Conservation (phyloP, 2,329 filamentous ascomycete genomes). For the Fonsecaea pedrosoi region DNA sequence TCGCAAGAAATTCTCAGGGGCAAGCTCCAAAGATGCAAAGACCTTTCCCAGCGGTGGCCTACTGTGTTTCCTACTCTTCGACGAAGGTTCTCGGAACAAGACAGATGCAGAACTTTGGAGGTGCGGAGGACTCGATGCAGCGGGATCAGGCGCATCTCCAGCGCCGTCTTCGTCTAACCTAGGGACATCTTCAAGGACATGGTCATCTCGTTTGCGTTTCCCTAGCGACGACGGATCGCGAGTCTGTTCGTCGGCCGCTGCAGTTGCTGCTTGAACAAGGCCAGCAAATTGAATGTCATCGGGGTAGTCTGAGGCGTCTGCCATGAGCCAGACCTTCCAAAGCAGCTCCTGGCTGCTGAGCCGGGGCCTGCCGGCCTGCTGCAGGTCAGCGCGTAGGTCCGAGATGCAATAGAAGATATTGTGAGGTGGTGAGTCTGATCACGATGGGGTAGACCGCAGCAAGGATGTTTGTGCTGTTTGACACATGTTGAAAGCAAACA, state of each 20-base stretch:
- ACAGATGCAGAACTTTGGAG: constrained; percentile 60
- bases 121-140: constrained; percentile 44
- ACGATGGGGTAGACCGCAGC: background rate
- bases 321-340: constrained; percentile 19
- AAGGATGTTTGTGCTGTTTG: constrained; percentile 35
- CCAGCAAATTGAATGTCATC: constrained; percentile 54
- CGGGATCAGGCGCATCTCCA: constrained; percentile 45
- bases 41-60: constrained; percentile 65
- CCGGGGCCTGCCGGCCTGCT: constrained; percentile 14
- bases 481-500: constrained; percentile 30
- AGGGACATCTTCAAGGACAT: constrained; percentile 44
- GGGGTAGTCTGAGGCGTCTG: constrained; percentile 30
- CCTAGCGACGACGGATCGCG: constrained; percentile 42
- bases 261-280: constrained; percentile 55
- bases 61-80: constrained; percentile 62
- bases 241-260: constrained; percentile 47
- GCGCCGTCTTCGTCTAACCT: constrained; percentile 44
- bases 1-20: constrained; percentile 63
- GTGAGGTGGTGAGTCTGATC: background rate
- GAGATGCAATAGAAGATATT: constrained; percentile 1
- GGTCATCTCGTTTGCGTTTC: constrained; percentile 51
- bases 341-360: constrained; percentile 21
- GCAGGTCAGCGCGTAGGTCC: constrained; percentile 1
- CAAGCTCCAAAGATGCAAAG: constrained; percentile 62
- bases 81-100: constrained; percentile 58